Base-by-base conservation (phyloP, 352 stramenopile genomes). In the Phytopythium aichiense region DNA sequence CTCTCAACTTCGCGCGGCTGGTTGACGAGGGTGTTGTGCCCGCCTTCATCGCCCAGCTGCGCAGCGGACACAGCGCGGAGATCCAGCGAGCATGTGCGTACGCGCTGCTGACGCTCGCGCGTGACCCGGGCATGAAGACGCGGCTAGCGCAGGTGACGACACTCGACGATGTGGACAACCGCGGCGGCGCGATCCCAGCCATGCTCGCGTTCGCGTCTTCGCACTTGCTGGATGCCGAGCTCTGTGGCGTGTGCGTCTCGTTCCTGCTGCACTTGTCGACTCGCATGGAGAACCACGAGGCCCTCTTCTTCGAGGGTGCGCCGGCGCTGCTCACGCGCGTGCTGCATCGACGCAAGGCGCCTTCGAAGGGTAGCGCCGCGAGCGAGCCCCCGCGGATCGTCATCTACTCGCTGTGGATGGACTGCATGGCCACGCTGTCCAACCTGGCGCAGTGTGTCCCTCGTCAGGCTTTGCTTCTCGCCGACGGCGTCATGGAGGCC, bases 11-110 rank as follows among this genome's bases (percentile, higher is more conserved):
- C 51, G 69, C 69, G 42, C 68, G 74, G 2, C 79, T 94, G 63
- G 86, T 92, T 8, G 77, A 94, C 50, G 85, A 88, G 49, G 85
- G 85, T 46, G 83, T 94, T 55, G 81, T 94, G 42, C 83, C 85
- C 28, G 71, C 83, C 2, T 76, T 91, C 23, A 56, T 91, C 28
- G 65, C 76, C 46, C 74, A 88, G 55, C 74, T 94, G 33, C 71
- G 71, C 45, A 48, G 60, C 23, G 61, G 49, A 56, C 67, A 58
- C 42, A 73, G 65, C 37, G 67, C 62, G 40, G 75, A 86, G 53
- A 92, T 92, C 58, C 81, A 92, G 58, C 81, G 84, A 22, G 83
- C 85, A 13, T 92, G 82, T 28, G 83, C 87, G 11, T 91, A 87
- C 61, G 83, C 83, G n/a, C 87, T 94, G 74, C 64, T 91, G 30